Percentiles rank a stretch among this genome's conserved stretches.
Evolutionary conservation across 2,329 filamentous ascomycete species (phyloP).

Genomic region (Pseudogymnoascus sp.): DNA sequence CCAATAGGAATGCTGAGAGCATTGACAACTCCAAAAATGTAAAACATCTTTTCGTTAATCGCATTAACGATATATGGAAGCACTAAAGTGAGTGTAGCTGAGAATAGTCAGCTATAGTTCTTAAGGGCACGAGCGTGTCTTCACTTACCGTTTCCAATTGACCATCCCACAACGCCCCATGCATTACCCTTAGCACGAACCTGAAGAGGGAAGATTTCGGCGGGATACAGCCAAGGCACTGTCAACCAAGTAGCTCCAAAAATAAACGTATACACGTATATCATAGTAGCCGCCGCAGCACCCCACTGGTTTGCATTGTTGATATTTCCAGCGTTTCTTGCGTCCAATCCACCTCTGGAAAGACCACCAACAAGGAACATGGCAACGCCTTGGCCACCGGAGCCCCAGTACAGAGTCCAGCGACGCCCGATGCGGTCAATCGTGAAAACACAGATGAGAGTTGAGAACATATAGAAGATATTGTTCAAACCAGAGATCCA

Average conservation of each 20-base stretch:
- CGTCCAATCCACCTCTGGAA: constrained; percentile 37
- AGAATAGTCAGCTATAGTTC: neutral
- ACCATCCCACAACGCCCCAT: constrained; percentile 69
- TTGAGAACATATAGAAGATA: constrained; percentile 52
- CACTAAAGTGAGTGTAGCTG: neutral
- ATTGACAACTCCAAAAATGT: constrained; percentile 64
- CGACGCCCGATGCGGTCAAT: constrained; percentile 60
- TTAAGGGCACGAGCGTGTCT: neutral
- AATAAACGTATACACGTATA: constrained; percentile 58
- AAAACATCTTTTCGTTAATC: constrained; percentile 62
- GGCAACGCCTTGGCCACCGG: constrained; percentile 51
- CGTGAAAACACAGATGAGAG: constrained; percentile 60
- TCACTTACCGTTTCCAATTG: constrained; percentile 54
- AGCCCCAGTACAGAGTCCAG: constrained; percentile 62
- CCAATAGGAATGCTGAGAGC: constrained; percentile 53
- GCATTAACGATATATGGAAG: constrained; percentile 32
- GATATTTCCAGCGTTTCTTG: constrained; percentile 36
- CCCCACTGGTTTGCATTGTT: constrained; percentile 42
- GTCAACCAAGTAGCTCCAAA: constrained; percentile 47
- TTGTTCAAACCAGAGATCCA: constrained; percentile 54
- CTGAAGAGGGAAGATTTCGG: constrained; percentile 65
- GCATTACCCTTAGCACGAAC: constrained; percentile 67
- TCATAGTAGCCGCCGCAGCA: constrained; percentile 58
- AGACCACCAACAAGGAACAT: constrained; percentile 61
- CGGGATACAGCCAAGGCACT: constrained; percentile 56